Conservation (phyloP, 768 basidiomycete species). For the Antrodiella citrinella region DNA sequence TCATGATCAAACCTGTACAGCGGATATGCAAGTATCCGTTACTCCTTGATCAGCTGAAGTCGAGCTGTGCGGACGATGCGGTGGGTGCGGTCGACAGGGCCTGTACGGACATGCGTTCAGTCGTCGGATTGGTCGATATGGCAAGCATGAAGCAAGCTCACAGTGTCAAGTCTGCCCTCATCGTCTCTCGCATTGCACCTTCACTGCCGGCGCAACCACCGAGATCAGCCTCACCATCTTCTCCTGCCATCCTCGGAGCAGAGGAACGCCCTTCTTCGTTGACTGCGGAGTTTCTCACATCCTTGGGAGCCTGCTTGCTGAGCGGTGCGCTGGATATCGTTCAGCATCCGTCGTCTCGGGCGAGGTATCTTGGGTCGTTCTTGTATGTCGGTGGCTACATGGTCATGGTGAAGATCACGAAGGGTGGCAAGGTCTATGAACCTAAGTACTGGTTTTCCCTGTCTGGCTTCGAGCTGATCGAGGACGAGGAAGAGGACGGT, state of each 20-base stretch:
- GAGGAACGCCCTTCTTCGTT: constrained; percentile 18
- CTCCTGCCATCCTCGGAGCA: neutral
- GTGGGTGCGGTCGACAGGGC: constrained; percentile 31
- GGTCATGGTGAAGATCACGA: constrained; percentile 78
- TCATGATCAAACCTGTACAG: constrained; percentile 96
- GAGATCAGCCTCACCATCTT: constrained; percentile 12
- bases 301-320: constrained; percentile 70
- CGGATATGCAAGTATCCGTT: constrained; percentile 93
- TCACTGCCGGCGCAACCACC: constrained; percentile 5
- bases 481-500: constrained; percentile 71
- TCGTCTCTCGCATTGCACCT: constrained; percentile 13
- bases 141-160: constrained; percentile 21
- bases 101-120: constrained; percentile 63
- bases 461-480: constrained; percentile 60
- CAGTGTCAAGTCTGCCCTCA: constrained; percentile 15
- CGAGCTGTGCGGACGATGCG: neutral
- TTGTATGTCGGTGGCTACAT: constrained; percentile 82
- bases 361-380: constrained; percentile 85
- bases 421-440: constrained; percentile 70
- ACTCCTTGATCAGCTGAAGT: constrained; percentile 68
- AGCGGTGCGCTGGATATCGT: constrained; percentile 87
- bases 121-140: constrained; percentile 57
- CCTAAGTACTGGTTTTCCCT: constrained; percentile 85
- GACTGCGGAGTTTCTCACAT: constrained; percentile 54
- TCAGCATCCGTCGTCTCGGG: constrained; percentile 44